phyloP scores from a whole-genome alignment of 306 rosid species.

The Cucurbita ficifolia region DNA sequence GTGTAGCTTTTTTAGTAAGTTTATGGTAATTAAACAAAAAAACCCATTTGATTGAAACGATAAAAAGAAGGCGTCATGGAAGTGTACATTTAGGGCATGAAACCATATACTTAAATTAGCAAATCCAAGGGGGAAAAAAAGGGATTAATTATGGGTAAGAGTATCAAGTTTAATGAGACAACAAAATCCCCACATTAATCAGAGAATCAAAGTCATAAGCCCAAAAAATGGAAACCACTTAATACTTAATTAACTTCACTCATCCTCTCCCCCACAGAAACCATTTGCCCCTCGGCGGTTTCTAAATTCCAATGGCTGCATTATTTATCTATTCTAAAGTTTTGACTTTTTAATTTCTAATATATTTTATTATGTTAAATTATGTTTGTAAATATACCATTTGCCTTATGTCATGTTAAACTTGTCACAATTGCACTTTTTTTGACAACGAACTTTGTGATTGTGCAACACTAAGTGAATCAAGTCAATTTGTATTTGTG shows the following conservation, averaged over 20 bases:
- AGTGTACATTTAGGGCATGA: neutral
- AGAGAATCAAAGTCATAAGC: conserved; percentile 1
- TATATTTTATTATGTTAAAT: too few species aligned
- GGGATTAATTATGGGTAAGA: neutral
- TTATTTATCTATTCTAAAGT: neutral
- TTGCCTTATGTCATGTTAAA: too few species aligned
- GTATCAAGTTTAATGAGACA: neutral
- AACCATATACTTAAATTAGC: neutral
- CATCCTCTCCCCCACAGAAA: neutral
- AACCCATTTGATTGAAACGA: neutral
- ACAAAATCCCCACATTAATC: neutral
- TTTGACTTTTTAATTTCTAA: too few species aligned
- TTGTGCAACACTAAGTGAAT: too few species aligned
- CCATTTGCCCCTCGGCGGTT: neutral
- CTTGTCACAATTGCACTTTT: too few species aligned
- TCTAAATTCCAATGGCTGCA: neutral
- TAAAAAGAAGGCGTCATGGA: neutral
- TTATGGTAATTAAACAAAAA: neutral
- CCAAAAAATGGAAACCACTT: conserved; percentile 8
- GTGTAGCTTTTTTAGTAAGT: neutral
- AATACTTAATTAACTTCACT: neutral
- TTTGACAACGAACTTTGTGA: too few species aligned
- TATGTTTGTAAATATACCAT: too few species aligned
- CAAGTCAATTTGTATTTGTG: too few species aligned
- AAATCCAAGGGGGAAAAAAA: neutral